These are phyloP conservation scores for Yamadazyma ubonensis DNA, from an alignment of 805 yeast genomes.

Conservation along the genomic window DNA sequence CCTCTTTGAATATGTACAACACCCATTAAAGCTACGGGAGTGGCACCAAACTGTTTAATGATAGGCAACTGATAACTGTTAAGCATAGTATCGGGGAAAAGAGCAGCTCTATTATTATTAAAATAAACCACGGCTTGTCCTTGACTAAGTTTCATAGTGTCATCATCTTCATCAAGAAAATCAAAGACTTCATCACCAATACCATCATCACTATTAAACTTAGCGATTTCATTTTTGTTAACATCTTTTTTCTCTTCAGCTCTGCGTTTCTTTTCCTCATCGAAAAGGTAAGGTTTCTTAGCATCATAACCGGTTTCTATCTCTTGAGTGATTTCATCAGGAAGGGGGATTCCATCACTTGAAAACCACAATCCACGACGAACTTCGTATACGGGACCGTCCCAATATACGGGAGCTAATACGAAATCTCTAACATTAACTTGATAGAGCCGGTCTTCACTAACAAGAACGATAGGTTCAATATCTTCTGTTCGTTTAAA, in stretches of 20 bases:
- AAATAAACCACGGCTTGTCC: conserved; percentile 40
- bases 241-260: conserved; percentile 4
- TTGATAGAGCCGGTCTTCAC: conserved; percentile 76
- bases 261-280: conserved; percentile 13
- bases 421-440: conserved; percentile 59
- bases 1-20: conserved; percentile 55
- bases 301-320: conserved; percentile 56
- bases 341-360: conserved; percentile 55
- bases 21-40: conserved; percentile 40
- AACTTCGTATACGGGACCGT: conserved; percentile 80
- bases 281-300: conserved; percentile 34
- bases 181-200: conserved; percentile 14
- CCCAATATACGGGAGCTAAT: conserved; percentile 78
- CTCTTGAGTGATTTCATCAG: conserved; percentile 47
- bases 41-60: conserved; percentile 35
- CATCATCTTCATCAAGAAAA: conserved; percentile 24
- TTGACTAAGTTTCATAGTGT: conserved; percentile 29
- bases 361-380: conserved; percentile 85
- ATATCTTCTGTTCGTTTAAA: conserved; percentile 11
- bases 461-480: conserved; percentile 51
- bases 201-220: conserved; percentile 18
- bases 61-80: conserved; percentile 36
- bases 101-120: conserved; percentile 44
- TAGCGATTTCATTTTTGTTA: conserved; percentile 13
- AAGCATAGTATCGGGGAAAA: conserved; percentile 46